Base-by-base conservation (phyloP, 2,329 filamentous ascomycete species). In the Didymosphaeria variabile region DNA sequence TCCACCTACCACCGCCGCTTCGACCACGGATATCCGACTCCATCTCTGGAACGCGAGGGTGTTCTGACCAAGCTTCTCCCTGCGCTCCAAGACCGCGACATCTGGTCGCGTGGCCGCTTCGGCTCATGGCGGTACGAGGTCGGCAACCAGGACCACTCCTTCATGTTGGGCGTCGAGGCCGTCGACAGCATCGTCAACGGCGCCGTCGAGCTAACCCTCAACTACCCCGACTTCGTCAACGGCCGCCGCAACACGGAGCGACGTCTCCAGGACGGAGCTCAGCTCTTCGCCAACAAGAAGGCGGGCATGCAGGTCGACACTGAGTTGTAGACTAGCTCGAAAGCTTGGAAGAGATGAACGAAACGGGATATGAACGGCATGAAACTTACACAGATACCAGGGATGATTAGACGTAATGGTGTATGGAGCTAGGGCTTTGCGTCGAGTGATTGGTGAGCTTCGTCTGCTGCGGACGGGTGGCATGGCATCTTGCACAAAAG, bases 1-100 rank as follows among this genome's bases (percentile, higher is more conserved):
- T 97, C 93, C 55, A 97, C 94, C 68, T 99, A 99, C 86, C 93
- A 97, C 87, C 93, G 95, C 82, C 89, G 91, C 81, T 99, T 99
- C 81, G 92, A 97, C 80, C 95, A 98, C 85, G 95, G 95, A 70
- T 99, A 99, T 86, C 95, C 95, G 64, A 99, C 95, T 17, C 95
- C 95, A 31, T 88, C 91, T 36, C 88, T 99, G 44, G 95, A 98
- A 88, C 92, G 95, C 81, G 95, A 99, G 81, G 94, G 92, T 69
- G 93, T 95, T 50, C 88, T 99, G 70, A 96, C 91, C 81, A 84
- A 97, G 83, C 88, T 99, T 58, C 90, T 99, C 55, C 95, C 95
- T 73, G 94, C 92, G 83, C 90, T 99, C 62, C 90, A 97, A 83
- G 91, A 89, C 65, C 88, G 92, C 85, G 94, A 90, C 78, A 99